phyloP scores from a whole-genome alignment of 768 basidiomycete species.

The Pleurotus salmoneostramineus region DNA sequence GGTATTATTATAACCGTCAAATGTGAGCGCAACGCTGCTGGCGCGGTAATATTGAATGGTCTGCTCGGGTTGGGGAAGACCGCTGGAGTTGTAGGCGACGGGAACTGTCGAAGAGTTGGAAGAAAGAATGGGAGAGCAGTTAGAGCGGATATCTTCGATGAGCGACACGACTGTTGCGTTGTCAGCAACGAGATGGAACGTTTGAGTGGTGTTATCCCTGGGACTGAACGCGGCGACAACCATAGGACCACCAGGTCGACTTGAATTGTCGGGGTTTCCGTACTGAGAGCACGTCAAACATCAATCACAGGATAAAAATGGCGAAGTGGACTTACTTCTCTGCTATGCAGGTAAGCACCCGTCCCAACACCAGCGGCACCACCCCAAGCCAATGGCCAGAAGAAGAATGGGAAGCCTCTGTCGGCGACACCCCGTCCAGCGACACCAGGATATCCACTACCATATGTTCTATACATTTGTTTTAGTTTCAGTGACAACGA shows the following conservation, averaged over 20 bases:
- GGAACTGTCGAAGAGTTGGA: constrained; percentile 26
- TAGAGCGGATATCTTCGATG: constrained; percentile 33
- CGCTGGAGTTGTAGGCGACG: constrained; percentile 11
- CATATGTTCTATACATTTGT: constrained; percentile 35
- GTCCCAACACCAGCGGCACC: constrained; percentile 17
- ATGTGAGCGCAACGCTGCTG: constrained; percentile 55
- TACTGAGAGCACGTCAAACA: constrained; percentile 27
- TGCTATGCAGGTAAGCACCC: constrained; percentile 17
- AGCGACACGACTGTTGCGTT: constrained; percentile 42
- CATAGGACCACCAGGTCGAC: constrained; percentile 47
- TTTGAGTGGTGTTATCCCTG: constrained; percentile 26
- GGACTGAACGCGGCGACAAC: constrained; percentile 41
- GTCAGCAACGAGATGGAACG: constrained; percentile 46
- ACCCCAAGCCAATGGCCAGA: constrained; percentile 54
- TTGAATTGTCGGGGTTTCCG: constrained; percentile 36
- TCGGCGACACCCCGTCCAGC: constrained; percentile 34
- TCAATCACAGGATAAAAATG: neutral
- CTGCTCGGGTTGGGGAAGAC: constrained; percentile 42
- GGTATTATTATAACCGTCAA: constrained; percentile 68
- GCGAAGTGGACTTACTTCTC: constrained; percentile 31
- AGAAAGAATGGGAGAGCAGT: constrained; percentile 36
- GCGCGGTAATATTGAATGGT: constrained; percentile 68
- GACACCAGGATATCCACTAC: constrained; percentile 51
- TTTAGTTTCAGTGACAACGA: constrained; percentile 1
- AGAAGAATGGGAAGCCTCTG: constrained; percentile 46